phyloP scores from a whole-genome alignment of 1,284 basidiomycete species.

The Fomitopsis betulina region DNA sequence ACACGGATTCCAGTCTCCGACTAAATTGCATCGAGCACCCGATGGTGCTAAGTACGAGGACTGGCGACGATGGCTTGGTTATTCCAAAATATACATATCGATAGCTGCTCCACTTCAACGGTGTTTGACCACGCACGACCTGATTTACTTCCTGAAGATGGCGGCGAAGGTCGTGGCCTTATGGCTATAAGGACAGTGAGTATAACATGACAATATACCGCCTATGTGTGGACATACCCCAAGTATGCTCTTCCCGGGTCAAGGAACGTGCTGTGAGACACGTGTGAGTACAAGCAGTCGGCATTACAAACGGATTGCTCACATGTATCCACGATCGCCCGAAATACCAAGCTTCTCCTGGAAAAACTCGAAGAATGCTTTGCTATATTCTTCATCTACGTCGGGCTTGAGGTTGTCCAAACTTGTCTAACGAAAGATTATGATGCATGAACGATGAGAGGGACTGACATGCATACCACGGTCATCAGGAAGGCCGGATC shows the following conservation, averaged over 20 bases:
- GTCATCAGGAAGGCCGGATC: slow-evolving; percentile 57
- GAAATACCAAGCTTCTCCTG: slow-evolving; percentile 44
- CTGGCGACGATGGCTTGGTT: no score
- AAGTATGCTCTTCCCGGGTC: slow-evolving; percentile 54
- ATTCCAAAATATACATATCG: no score
- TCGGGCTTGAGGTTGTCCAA: slow-evolving; percentile 38
- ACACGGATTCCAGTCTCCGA: no score
- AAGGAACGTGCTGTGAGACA: slow-evolving; percentile 39
- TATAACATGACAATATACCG: neutral
- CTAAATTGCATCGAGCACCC: no score
- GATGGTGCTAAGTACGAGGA: no score
- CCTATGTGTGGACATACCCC: slow-evolving; percentile 38
- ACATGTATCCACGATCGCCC: slow-evolving; percentile 56
- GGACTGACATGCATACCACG: slow-evolving; percentile 37
- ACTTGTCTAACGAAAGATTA: slow-evolving; percentile 36
- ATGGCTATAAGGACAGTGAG: slow-evolving; percentile 25
- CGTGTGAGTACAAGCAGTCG: neutral
- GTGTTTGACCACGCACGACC: no score
- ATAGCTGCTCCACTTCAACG: neutral
- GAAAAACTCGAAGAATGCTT: slow-evolving; percentile 49
- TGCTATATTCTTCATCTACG: slow-evolving; percentile 30
- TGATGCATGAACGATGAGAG: neutral
- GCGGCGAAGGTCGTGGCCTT: slow-evolving; percentile 44
- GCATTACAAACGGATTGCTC: slow-evolving; percentile 12
- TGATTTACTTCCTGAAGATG: slow-evolving; percentile 32